A percentile compares a stretch with the other conserved stretches of the same genome.
These are phyloP conservation scores for Apostasia shenzhenica DNA, from an alignment of 106 monocot genomes.

Conservation along the genomic window DNA sequence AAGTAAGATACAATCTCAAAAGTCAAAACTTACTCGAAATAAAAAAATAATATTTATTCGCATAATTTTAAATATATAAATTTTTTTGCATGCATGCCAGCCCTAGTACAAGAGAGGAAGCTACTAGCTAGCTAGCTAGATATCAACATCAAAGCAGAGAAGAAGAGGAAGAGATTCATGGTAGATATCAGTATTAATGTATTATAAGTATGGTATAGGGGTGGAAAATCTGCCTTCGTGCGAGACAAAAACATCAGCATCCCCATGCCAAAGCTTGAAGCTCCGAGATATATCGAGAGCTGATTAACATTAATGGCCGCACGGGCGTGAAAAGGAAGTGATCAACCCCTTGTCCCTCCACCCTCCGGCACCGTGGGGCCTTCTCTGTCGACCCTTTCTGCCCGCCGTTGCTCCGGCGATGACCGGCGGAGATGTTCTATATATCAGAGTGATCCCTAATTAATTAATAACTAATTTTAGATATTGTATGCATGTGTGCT, in stretches of 20 bases:
- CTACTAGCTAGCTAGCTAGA: no score
- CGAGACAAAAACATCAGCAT: slow-evolving; percentile 8
- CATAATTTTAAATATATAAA: no score
- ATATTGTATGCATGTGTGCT: no score
- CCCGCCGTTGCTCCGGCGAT: neutral
- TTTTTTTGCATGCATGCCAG: no score
- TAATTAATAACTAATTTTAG: no score
- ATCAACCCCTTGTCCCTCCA: neutral
- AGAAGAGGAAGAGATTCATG: neutral
- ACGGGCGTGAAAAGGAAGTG: slow-evolving; percentile 9
- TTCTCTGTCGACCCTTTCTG: slow-evolving; percentile 6
- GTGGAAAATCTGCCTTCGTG: slow-evolving; percentile 4
- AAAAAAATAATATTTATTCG: no score
- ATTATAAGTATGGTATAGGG: neutral
- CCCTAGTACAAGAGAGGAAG: no score
- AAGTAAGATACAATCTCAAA: no score
- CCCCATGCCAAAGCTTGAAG: neutral
- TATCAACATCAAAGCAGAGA: no score
- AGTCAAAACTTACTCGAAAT: no score
- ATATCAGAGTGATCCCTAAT: no score
- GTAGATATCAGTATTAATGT: neutral
- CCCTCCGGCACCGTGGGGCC: slow-evolving; percentile 4
- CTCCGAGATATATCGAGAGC: neutral
- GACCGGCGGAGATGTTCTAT: neutral
- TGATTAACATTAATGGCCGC: neutral